These are phyloP conservation scores for Verticillium nonalfalfae DNA, from an alignment of 2,329 filamentous ascomycete genomes.

Conservation along the genomic window DNA sequence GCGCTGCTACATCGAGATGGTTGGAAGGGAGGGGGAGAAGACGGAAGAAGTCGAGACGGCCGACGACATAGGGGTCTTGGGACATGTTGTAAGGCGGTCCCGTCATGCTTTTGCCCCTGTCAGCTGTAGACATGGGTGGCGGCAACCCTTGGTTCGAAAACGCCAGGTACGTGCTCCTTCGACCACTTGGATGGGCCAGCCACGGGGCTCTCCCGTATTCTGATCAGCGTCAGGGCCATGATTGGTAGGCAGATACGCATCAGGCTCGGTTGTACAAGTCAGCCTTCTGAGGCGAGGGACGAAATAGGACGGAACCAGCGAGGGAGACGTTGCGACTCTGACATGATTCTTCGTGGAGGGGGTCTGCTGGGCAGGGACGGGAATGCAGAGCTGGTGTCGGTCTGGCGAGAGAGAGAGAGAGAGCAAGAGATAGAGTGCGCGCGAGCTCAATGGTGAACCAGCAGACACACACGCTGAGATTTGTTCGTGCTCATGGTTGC, in stretches of 20 bases:
- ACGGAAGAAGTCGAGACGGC: conserved; percentile 1
- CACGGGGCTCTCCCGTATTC: neutral
- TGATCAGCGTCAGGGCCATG: neutral
- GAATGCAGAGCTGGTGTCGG: neutral
- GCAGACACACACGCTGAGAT: neutral
- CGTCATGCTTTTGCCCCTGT: neutral
- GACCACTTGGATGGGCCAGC: neutral
- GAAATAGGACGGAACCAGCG: neutral
- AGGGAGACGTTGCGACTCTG: neutral
- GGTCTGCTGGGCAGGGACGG: neutral
- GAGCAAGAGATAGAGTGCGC: neutral
- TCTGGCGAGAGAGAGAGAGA: neutral
- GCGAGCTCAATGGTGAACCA: neutral
- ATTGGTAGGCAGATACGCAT: neutral
- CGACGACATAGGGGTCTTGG: conserved; percentile 1
- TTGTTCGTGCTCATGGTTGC: neutral
- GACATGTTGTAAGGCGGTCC: conserved; percentile 2
- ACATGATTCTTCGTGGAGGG: neutral
- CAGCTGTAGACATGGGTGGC: conserved; percentile 1
- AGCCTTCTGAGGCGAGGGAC: neutral
- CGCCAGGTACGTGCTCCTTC: neutral
- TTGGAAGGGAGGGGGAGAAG: conserved; percentile 9
- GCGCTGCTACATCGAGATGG: conserved; percentile 34
- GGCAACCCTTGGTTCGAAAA: neutral
- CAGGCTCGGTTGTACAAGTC: neutral